These are phyloP conservation scores for Dryas integrifolia DNA, from an alignment of 331 rosid genomes.

Conservation along the genomic window DNA sequence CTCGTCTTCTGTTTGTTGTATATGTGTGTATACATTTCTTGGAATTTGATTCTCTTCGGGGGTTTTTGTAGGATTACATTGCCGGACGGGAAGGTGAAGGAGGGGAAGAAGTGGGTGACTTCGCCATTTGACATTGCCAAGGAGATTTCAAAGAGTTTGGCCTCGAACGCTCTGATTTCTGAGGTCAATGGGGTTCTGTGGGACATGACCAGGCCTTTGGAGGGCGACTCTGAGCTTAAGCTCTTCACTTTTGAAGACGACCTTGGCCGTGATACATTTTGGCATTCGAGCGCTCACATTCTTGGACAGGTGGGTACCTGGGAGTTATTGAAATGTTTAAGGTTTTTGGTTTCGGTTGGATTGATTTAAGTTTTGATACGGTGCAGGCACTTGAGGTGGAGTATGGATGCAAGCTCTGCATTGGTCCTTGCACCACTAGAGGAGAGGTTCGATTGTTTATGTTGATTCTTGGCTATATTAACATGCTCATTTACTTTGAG, in stretches of 20 bases:
- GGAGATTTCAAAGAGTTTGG: constrained; percentile 77
- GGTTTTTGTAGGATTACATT: constrained; percentile 48
- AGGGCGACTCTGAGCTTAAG: constrained; percentile 67
- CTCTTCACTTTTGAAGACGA: constrained; percentile 68
- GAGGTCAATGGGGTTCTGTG: constrained; percentile 78
- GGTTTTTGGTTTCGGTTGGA: not conserved
- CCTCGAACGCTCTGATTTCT: constrained; percentile 71
- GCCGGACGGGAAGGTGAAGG: constrained; percentile 67
- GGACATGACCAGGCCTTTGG: constrained; percentile 88
- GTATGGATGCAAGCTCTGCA: constrained; percentile 96
- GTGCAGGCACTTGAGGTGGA: constrained; percentile 73
- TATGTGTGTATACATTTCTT: not conserved
- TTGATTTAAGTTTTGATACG: constrained; percentile 9
- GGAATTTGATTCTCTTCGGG: not conserved
- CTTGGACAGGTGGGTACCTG: constrained; percentile 66
- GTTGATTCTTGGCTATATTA: not conserved
- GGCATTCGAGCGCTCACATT: constrained; percentile 99
- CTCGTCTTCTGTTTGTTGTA: not conserved
- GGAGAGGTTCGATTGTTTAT: constrained; percentile 63
- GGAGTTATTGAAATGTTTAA: not conserved
- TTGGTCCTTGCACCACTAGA: constrained; percentile 98
- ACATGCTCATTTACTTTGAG: not conserved
- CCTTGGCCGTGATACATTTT: constrained; percentile 92
- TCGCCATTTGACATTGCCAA: constrained; percentile 76
- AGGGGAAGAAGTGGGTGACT: constrained; percentile 69